Percentiles rank a stretch among this genome's conserved stretches.
These are phyloP conservation scores for Cetraspora pellucida DNA, from an alignment of 192 early-diverging fungal genomes.

Conservation along the genomic window DNA sequence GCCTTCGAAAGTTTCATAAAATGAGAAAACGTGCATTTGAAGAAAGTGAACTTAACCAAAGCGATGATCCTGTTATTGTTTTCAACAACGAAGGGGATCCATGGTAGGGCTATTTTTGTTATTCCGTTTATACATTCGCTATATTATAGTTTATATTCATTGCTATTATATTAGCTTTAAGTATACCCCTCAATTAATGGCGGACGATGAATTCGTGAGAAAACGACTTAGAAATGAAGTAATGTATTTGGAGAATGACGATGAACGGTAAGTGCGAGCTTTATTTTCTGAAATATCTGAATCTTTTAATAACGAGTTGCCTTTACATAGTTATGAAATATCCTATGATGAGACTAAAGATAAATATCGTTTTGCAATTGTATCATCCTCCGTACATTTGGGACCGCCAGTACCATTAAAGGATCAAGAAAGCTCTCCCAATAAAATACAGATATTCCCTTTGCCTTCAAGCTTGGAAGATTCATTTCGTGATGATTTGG, in stretches of 20 bases:
- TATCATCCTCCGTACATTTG: conserved; percentile 33
- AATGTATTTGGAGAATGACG: conserved; percentile 47
- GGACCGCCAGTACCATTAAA: neutral
- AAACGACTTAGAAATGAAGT: conserved; percentile 43
- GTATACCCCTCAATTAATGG: conserved; percentile 53
- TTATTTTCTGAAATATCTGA: no score
- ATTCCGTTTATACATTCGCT: neutral
- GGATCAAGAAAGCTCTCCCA: neutral
- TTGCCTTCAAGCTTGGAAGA: conserved; percentile 22
- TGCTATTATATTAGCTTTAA: conserved; percentile 49
- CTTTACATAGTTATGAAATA: conserved; percentile 38
- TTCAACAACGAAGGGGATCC: conserved; percentile 61
- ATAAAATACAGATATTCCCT: neutral
- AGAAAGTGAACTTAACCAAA: conserved; percentile 39
- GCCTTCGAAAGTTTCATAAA: conserved; percentile 39
- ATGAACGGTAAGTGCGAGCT: conserved; percentile 39
- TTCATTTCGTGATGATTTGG: conserved; percentile 28
- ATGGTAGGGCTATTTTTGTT: conserved; percentile 46
- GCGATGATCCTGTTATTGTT: conserved; percentile 47
- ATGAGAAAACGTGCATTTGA: conserved; percentile 43
- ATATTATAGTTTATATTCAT: conserved; percentile 5
- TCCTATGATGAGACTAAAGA: conserved; percentile 31
- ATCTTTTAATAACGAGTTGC: neutral
- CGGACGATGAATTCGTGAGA: conserved; percentile 44
- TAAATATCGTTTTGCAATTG: conserved; percentile 48